Percentiles rank a stretch among this genome's conserved stretches.
phyloP scores from a whole-genome alignment of 1,284 basidiomycete species.

The Singerocomus rubriflavus region DNA sequence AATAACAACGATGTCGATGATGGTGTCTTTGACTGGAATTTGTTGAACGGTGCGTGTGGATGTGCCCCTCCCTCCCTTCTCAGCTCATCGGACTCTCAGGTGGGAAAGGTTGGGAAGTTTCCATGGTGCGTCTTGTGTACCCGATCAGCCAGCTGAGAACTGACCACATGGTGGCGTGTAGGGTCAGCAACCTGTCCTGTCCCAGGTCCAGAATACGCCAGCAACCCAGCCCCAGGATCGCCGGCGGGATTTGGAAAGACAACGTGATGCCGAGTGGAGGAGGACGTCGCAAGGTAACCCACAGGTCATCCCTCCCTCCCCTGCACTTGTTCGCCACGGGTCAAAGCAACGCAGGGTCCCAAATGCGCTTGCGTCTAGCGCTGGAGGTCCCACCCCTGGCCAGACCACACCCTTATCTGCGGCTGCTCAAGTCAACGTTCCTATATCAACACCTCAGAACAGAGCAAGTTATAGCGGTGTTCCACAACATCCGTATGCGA shows the following conservation, averaged over 20 bases:
- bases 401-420: constrained; percentile 65
- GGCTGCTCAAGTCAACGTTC: constrained; percentile 70
- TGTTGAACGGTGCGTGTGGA: constrained; percentile 77
- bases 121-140: constrained; percentile 51
- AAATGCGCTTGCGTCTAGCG: constrained; percentile 50
- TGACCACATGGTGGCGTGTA: constrained; percentile 27
- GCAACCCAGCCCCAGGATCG: constrained; percentile 49
- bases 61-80: not conserved
- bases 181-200: constrained; percentile 59
- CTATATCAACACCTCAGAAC: constrained; percentile 52
- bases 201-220: constrained; percentile 57
- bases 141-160: constrained; percentile 5
- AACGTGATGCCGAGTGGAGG: constrained; percentile 41
- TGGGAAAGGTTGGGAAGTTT: constrained; percentile 94
- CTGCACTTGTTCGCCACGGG: constrained; percentile 69
- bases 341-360: constrained; percentile 65
- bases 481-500: constrained; percentile 66
- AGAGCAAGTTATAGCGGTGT: constrained; percentile 41
- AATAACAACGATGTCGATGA: constrained; percentile 89
- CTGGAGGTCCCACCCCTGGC: constrained; percentile 43
- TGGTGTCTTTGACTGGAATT: constrained; percentile 95
- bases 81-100: constrained; percentile 39
- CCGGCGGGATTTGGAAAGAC: constrained; percentile 55
- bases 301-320: constrained; percentile 61
- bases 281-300: constrained; percentile 55